Conservation (phyloP, 2,329 filamentous ascomycete species). For the Ustilaginoidea virens region DNA sequence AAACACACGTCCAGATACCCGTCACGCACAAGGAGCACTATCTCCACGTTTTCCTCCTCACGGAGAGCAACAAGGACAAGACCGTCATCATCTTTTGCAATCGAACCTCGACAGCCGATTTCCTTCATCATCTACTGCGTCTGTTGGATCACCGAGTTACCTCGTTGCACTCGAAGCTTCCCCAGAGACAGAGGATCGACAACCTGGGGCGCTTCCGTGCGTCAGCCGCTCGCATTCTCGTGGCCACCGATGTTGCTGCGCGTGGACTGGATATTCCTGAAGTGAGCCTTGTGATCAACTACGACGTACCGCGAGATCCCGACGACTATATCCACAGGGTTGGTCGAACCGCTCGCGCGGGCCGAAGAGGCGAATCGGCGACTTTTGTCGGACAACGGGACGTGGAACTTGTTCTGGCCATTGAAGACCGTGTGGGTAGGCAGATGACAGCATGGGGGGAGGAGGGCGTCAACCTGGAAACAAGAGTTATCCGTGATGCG, state of each 20-base stretch:
- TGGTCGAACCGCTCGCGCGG: constrained; percentile 86
- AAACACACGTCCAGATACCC: constrained; percentile 76
- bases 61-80: constrained; percentile 57
- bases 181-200: constrained; percentile 68
- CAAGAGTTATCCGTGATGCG: constrained; percentile 67
- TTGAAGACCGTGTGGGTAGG: constrained; percentile 67
- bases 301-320: constrained; percentile 87
- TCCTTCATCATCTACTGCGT: constrained; percentile 76
- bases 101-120: constrained; percentile 72
- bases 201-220: constrained; percentile 90
- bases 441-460: constrained; percentile 76
- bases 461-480: constrained; percentile 89
- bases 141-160: constrained; percentile 82
- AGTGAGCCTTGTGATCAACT: constrained; percentile 83
- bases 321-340: constrained; percentile 97
- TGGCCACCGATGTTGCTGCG: constrained; percentile 89
- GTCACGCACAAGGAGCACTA: constrained; percentile 92
- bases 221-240: constrained; percentile 71
- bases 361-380: constrained; percentile 65
- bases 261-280: constrained; percentile 91
- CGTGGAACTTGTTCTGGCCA: constrained; percentile 77
- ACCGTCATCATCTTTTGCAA: constrained; percentile 91
- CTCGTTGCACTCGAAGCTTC: constrained; percentile 73
- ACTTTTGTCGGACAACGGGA: constrained; percentile 89
- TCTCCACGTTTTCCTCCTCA: constrained; percentile 75